Base-by-base conservation (phyloP, 2,329 filamentous ascomycete genomes). In the Pseudocercospora ulei region DNA sequence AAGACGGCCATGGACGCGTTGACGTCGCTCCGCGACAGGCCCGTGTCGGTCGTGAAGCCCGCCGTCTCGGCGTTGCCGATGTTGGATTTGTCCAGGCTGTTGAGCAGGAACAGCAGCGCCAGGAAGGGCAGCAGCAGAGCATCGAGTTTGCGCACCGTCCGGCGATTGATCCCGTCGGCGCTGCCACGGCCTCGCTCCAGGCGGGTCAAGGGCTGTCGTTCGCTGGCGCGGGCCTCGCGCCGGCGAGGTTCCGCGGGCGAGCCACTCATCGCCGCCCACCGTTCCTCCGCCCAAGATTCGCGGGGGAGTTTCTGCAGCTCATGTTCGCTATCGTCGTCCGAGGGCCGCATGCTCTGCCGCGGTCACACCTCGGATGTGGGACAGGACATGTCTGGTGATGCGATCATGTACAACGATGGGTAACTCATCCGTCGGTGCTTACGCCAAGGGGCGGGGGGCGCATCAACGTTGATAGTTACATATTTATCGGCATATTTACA, bases 1-100 rank as follows among this genome's bases (percentile, higher is more conserved):
- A 76, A 76, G 36, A 69, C 63, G 13, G 70, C 69, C 6, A 75
- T 67, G 2, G 72, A 70, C 3, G 65, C 65, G 48, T 76, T 75
- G 38, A 77, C 55, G 49, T 75, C 72, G 23, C 61, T 59, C n/a
- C 65, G 63, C 3, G 58, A 57, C 1, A 73, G 61, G 0, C 71
- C 72, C 16, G 72, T 67, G 47, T 76, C 71, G 25, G 58, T 55
- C 0, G 72, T 76, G 53, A 76, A 76, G 45, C 79, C 71, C 14
- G 74, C 74, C 4, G 68, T 71, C 43, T 72, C 69, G 7, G 69
- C 69, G 57, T 71, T 72, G 39, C 70, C 69, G 42, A 73, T 67
- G 47, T 72, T 73, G 9, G 64, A 63, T 43, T 69, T 69, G 55
- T 73, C 70, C 11, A 73, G 57, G 31, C 65, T 64, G 54, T 72